A percentile compares a stretch with the other conserved stretches of the same genome.
Evolutionary conservation across 441 rosid genomes (phyloP).

Genomic region (Codiaeum variegatum): DNA sequence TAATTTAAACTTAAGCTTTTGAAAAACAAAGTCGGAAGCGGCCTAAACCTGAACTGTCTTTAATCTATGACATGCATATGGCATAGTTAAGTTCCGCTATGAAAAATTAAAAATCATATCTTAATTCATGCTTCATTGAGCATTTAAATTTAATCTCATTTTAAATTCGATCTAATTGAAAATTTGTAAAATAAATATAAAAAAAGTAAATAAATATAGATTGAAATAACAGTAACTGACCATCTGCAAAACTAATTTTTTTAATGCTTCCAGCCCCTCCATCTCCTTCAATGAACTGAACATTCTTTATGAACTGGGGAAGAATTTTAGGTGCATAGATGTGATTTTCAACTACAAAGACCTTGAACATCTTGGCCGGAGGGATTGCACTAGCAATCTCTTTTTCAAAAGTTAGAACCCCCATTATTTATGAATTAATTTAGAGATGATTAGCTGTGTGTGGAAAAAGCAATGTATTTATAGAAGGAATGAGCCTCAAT

Average conservation of each 20-base stretch:
- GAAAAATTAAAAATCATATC: not conserved
- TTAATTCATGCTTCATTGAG: not conserved
- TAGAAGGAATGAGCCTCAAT: not conserved
- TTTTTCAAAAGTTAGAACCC: conserved; percentile 17
- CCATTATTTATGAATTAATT: conserved; percentile 8
- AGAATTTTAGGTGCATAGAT: not conserved
- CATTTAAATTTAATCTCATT: too few species aligned
- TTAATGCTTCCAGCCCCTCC: conserved; percentile 52
- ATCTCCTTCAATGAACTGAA: not conserved
- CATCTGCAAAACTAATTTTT: not conserved
- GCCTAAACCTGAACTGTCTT: too few species aligned
- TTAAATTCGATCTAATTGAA: too few species aligned
- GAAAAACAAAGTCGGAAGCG: too few species aligned
- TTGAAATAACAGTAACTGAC: not conserved
- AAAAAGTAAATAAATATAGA: too few species aligned
- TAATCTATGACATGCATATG: too few species aligned
- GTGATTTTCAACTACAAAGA: conserved; percentile 24
- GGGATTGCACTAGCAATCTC: conserved; percentile 15
- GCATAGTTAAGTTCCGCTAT: too few species aligned
- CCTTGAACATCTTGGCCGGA: conserved; percentile 30
- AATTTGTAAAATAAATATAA: too few species aligned
- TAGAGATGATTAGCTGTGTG: not conserved
- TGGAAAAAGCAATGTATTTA: not conserved
- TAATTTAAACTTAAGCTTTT: too few species aligned
- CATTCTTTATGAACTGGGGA: not conserved